These are phyloP conservation scores for Colletotrichum costaricense DNA, from an alignment of 2,329 filamentous ascomycete species.

Conservation along the genomic window DNA sequence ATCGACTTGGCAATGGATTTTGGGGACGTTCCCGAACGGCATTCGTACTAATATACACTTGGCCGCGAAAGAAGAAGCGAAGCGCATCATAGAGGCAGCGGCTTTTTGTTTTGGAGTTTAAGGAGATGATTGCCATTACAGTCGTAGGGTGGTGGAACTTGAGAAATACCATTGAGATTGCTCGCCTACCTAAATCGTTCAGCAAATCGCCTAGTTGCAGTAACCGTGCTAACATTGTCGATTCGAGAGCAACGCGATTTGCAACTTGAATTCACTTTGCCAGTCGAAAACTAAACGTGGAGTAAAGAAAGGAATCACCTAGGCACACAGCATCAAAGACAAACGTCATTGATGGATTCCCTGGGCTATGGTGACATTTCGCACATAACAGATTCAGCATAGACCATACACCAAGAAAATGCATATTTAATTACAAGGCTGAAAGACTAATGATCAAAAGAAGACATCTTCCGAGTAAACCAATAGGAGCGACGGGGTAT, in stretches of 20 bases:
- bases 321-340: background rate
- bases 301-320: too few relatives aligned
- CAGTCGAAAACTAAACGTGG: background rate
- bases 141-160: background rate
- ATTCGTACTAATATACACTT: conserved; percentile 12
- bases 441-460: too few relatives aligned
- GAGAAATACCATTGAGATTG: background rate
- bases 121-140: conserved; percentile 1
- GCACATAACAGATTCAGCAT: background rate
- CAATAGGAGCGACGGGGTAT: background rate
- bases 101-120: background rate
- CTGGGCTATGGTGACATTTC: background rate
- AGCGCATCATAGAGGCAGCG: conserved; percentile 23
- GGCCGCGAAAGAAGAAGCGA: background rate
- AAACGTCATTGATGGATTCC: background rate
- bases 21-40: background rate
- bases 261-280: background rate
- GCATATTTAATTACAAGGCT: background rate
- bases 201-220: background rate
- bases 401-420: background rate
- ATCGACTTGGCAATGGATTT: conserved; percentile 9
- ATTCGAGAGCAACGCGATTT: background rate
- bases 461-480: background rate
- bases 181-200: background rate
- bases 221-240: background rate